Base-by-base conservation (phyloP, 352 stramenopile genomes). In the Phytophthora podocarpi region DNA sequence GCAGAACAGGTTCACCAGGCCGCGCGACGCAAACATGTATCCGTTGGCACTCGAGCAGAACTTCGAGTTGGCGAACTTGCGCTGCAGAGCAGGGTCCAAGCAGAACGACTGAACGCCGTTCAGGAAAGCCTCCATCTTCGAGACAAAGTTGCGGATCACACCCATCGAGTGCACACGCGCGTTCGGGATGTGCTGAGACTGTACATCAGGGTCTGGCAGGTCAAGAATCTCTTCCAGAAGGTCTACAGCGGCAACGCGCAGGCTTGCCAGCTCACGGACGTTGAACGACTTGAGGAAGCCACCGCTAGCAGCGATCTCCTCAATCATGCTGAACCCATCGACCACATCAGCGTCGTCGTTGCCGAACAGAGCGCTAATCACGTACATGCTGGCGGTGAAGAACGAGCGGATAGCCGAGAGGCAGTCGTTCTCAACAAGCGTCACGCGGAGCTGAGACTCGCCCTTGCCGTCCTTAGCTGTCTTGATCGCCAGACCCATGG, bases 71-170 rank as follows among this genome's bases (percentile, higher is more conserved):
- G 53, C 63, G 41, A 95, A 93, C 66, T 92, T 93, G 57, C 71
- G 71, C 57, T 83, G 76, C 37, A 90, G 31, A 21, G 64, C 72
- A 12, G 77, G 81, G 47, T 90, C 84, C 24, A 80, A 55, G 45
- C 81, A 92, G 57, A 95, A 95, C 18, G 60, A 60, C 45, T 89
- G 82, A 2, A 95, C 61, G 3, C 61, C 65, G 32, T 76, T 88
- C 18, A 95, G 47, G 48, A 95, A 87, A 1, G 65, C 64, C 31
- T 95, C 86, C 84, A 91, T 95, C 73, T 95, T 93, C 35, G 57
- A 76, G n/a, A 95, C 86, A 78, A 95, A 95, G 77, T 93, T 95
- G 48, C 86, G 86, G 24, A 91, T 90, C 31, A 93, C 80, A 48
- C 86, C 86, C 56, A 95, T 85, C 18, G 85, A 86, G 59, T 95